Percentiles rank a stretch among this genome's conserved stretches.
These are phyloP conservation scores for Globisporangium cylindrosporum DNA, from an alignment of 352 stramenopile species.

Conservation along the genomic window DNA sequence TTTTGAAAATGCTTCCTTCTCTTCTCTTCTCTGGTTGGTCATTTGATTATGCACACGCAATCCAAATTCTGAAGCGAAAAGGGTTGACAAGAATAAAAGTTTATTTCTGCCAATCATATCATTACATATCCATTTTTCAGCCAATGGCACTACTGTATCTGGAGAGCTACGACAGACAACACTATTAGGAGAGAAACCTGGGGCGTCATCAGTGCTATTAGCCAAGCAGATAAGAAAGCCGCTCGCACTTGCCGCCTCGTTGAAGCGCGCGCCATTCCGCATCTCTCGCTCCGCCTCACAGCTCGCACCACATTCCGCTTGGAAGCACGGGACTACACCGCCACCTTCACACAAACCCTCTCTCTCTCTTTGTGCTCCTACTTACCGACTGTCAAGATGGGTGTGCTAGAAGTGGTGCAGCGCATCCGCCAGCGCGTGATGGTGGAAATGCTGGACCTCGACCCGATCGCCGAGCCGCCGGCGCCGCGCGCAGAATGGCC, in stretches of 20 bases:
- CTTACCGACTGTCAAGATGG: slow-evolving; percentile 21
- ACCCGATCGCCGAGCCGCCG: slow-evolving; percentile 42
- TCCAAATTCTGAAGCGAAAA: neutral
- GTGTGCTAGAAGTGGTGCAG: slow-evolving; percentile 28
- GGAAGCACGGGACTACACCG: neutral
- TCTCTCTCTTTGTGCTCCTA: neutral
- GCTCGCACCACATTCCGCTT: neutral
- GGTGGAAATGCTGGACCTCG: slow-evolving; percentile 56
- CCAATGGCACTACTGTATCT: neutral
- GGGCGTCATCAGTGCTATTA: neutral
- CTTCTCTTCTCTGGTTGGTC: neutral
- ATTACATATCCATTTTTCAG: neutral
- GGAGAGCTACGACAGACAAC: neutral
- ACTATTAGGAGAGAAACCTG: neutral
- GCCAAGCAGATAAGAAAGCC: neutral
- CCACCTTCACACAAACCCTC: neutral
- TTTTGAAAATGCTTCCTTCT: neutral
- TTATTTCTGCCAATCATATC: neutral
- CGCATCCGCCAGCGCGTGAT: slow-evolving; percentile 53
- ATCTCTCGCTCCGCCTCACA: slow-evolving; percentile 1
- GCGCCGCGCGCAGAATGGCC: slow-evolving; percentile 37
- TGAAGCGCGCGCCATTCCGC: slow-evolving; percentile 1
- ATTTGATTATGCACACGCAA: neutral
- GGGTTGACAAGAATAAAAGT: neutral
- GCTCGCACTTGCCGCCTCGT: neutral